A percentile compares a stretch with the other conserved stretches of the same genome.
These are phyloP conservation scores for Vigna hirtella DNA, from an alignment of 306 rosid genomes.

Conservation along the genomic window DNA sequence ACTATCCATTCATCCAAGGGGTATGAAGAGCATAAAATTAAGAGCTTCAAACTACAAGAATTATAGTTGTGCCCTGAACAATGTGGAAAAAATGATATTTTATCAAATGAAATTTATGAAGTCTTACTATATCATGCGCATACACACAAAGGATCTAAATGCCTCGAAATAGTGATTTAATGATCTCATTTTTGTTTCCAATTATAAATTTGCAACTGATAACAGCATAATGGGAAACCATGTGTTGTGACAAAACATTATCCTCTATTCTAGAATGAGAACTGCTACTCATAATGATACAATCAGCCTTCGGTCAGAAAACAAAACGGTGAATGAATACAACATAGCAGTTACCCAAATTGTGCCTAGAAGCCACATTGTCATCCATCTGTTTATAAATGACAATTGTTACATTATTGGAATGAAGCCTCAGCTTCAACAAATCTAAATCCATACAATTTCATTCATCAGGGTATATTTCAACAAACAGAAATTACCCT, in stretches of 20 bases:
- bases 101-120: neutral
- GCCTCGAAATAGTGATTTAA: neutral
- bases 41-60: constrained; percentile 3
- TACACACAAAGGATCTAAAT: neutral
- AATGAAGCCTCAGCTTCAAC: constrained; percentile 25
- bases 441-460: constrained; percentile 13
- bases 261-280: neutral
- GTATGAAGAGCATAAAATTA: neutral
- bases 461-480: constrained; percentile 22
- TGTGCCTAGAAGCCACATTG: neutral
- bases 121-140: neutral
- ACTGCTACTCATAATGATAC: neutral
- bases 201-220: constrained; percentile 5
- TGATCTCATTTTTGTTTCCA: neutral
- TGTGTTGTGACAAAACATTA: neutral
- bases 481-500: constrained; percentile 5
- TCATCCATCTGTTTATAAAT: constrained; percentile 3
- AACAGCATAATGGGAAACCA: neutral
- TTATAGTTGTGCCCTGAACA: constrained; percentile 4
- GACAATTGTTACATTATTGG: constrained; percentile 8
- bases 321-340: constrained; percentile 2
- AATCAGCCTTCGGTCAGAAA: constrained; percentile 14
- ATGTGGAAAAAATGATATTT: neutral
- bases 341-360: no score
- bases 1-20: neutral